Conservation (phyloP, 2,329 filamentous ascomycete species). For the Ophiostoma piceae region DNA sequence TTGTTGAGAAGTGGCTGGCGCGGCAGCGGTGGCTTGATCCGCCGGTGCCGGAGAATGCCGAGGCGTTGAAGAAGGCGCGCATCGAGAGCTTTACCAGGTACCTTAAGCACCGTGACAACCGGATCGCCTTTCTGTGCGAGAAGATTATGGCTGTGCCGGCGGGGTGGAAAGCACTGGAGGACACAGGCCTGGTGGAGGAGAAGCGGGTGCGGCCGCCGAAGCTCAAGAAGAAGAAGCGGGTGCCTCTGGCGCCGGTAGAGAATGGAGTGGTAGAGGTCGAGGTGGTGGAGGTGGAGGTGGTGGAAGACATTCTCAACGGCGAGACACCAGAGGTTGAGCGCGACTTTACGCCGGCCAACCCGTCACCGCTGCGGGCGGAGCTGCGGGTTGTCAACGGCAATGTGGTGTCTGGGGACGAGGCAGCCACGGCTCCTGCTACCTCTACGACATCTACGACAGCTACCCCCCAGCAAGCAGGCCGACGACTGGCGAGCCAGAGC, state of each 20-base stretch:
- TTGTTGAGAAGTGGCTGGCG: conserved; percentile 69
- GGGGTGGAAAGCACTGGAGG: conserved; percentile 50
- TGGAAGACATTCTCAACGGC: not conserved
- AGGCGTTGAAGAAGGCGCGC: conserved; percentile 35
- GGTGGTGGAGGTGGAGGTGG: not conserved
- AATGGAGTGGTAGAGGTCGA: conserved; percentile 20
- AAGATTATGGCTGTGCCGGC: conserved; percentile 45
- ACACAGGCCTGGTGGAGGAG: conserved; percentile 43
- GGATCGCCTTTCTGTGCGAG: conserved; percentile 49
- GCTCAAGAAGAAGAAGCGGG: not conserved
- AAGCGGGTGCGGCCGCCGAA: not conserved
- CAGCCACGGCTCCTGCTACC: not conserved
- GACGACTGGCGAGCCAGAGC: conserved; percentile 36
- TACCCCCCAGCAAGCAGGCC: not conserved
- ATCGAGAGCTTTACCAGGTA: conserved; percentile 51
- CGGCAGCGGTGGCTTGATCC: conserved; percentile 56
- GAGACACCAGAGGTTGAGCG: not conserved
- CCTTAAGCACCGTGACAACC: conserved; percentile 47
- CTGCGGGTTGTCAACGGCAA: conserved; percentile 26
- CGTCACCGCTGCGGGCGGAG: conserved; percentile 13
- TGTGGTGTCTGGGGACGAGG: conserved; percentile 26
- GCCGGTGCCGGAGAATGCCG: conserved; percentile 27
- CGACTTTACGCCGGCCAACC: conserved; percentile 5
- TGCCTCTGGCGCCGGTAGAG: conserved; percentile 35
- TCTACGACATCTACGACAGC: too few relatives aligned